Percentiles rank a stretch among this genome's conserved stretches.
These are phyloP conservation scores for Exophiala aquamarina DNA, from an alignment of 2,329 filamentous ascomycete genomes.

Conservation along the genomic window DNA sequence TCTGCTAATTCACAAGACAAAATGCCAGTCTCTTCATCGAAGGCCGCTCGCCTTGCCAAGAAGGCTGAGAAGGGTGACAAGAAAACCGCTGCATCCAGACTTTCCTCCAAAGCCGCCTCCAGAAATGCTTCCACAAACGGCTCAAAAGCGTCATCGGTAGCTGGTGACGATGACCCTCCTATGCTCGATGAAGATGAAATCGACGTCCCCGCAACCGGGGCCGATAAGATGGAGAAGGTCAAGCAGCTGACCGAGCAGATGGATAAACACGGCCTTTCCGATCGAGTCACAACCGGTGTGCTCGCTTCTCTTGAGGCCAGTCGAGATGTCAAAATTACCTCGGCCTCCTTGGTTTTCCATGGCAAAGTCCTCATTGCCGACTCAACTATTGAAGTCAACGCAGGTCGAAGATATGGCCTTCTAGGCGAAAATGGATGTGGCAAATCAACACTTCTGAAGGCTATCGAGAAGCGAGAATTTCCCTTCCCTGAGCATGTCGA, in stretches of 20 bases:
- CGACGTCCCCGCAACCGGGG: constrained; percentile 65
- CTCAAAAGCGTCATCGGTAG: constrained; percentile 61
- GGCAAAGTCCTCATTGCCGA: constrained; percentile 94
- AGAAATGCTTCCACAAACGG: constrained; percentile 54
- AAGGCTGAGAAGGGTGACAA: constrained; percentile 62
- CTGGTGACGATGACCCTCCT: constrained; percentile 65
- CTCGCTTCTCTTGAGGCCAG: constrained; percentile 79
- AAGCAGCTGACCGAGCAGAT: constrained; percentile 88
- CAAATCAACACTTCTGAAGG: constrained; percentile 96
- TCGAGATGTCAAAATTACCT: constrained; percentile 96
- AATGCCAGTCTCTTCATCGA: constrained; percentile 66
- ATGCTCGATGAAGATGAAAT: constrained; percentile 64
- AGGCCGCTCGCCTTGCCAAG: constrained; percentile 68
- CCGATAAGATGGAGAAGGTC: constrained; percentile 74
- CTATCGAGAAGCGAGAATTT: constrained; percentile 89
- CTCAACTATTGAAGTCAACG: constrained; percentile 88
- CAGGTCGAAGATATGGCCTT: constrained; percentile 88
- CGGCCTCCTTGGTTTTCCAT: constrained; percentile 92
- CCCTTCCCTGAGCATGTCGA: constrained; percentile 96
- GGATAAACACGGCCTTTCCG: constrained; percentile 93
- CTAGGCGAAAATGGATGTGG: constrained; percentile 99
- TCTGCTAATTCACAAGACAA: constrained; percentile 26
- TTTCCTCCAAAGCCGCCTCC: constrained; percentile 66
- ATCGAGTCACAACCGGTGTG: constrained; percentile 97
- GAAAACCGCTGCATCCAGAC: constrained; percentile 70